Percentiles rank a stretch among this genome's conserved stretches.
Conservation (phyloP, 2,329 filamentous ascomycete species). For the Pseudocercospora fijiensis region DNA sequence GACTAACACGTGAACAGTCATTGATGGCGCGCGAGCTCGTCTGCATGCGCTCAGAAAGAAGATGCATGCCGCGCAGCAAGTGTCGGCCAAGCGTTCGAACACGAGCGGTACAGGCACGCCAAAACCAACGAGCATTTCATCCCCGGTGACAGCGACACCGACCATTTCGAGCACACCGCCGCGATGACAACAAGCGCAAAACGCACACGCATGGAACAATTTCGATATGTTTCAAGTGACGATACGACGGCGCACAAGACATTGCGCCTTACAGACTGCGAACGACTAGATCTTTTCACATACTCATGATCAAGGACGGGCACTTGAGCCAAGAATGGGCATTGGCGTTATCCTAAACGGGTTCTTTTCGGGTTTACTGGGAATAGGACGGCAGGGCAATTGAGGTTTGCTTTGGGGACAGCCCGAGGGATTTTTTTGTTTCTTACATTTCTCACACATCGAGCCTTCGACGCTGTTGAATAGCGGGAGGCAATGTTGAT, state of each 20-base stretch:
- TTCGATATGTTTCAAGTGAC: conserved; percentile 2
- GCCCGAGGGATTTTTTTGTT: neutral
- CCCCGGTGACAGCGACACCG: conserved; percentile 16
- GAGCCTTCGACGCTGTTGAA: neutral
- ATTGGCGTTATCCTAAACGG: conserved; percentile 7
- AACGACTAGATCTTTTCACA: neutral
- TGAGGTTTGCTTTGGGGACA: neutral
- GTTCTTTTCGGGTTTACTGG: conserved; percentile 2
- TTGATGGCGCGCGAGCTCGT: conserved; percentile 47
- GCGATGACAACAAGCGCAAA: conserved; percentile 18
- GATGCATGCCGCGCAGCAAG: conserved; percentile 42
- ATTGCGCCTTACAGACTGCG: conserved; percentile 4
- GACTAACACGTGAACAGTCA: conserved; percentile 40
- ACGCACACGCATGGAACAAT: neutral
- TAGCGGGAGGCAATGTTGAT: neutral
- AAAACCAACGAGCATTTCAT: conserved; percentile 18
- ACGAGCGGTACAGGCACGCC: conserved; percentile 23
- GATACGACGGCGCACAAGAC: conserved; percentile 1
- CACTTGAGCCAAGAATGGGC: neutral
- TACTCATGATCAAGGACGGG: neutral
- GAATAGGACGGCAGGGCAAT: neutral
- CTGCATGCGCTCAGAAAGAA: conserved; percentile 48
- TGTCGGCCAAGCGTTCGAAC: conserved; percentile 29
- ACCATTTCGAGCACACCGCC: conserved; percentile 24
- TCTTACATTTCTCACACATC: neutral